phyloP scores from a whole-genome alignment of 2,329 filamentous ascomycete genomes.

The Fusarium avenaceum region DNA sequence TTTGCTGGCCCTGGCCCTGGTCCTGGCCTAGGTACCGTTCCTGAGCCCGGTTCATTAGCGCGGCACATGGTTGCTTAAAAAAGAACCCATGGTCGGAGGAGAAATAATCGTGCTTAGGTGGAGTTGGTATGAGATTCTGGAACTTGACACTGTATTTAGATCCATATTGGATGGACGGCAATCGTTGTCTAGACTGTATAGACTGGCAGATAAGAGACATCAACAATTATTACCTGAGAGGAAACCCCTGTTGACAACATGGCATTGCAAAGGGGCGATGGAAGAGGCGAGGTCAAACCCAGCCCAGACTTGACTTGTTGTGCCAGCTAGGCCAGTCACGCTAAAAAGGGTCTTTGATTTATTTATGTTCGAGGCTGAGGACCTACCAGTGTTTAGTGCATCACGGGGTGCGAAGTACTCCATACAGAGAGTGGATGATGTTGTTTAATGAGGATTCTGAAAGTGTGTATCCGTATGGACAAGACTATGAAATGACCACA shows the following conservation, averaged over 20 bases:
- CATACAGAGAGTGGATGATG: not conserved
- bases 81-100: conserved; percentile 30
- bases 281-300: conserved; percentile 37
- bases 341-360: conserved; percentile 4
- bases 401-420: conserved; percentile 14
- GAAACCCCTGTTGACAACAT: conserved; percentile 18
- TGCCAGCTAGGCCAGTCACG: not conserved
- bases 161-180: conserved; percentile 23
- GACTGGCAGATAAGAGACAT: not conserved
- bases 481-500: conserved; percentile 8
- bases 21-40: not conserved
- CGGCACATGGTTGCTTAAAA: conserved; percentile 43
- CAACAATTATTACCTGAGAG: not conserved
- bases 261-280: conserved; percentile 25
- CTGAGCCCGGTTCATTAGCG: conserved; percentile 17
- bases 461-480: conserved; percentile 13
- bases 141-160: conserved; percentile 17
- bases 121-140: conserved; percentile 3
- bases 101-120: conserved; percentile 19
- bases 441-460: conserved; percentile 10
- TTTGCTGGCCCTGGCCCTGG: not conserved
- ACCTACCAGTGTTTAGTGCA: conserved; percentile 18
- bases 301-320: conserved; percentile 9
- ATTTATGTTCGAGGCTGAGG: conserved; percentile 4
- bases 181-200: conserved; percentile 23